These are phyloP conservation scores for Geotrichum ghanense DNA, from an alignment of 805 yeast genomes.

Conservation along the genomic window DNA sequence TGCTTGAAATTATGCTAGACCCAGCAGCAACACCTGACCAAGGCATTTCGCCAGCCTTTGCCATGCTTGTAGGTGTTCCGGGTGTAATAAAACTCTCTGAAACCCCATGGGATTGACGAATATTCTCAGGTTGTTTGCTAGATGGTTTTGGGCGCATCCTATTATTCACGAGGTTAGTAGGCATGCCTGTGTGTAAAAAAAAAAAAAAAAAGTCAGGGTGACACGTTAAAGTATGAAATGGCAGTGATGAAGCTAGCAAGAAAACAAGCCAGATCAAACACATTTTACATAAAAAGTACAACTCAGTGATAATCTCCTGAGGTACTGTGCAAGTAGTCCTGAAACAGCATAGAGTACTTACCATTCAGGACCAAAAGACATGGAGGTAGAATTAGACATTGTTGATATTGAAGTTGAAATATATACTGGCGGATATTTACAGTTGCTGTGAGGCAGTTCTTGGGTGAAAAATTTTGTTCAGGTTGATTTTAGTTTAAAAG, in stretches of 20 bases:
- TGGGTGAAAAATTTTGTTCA: too few species aligned
- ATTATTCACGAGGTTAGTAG: neutral
- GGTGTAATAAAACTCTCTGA: neutral
- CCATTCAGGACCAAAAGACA: constrained; percentile 24
- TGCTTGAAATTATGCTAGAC: neutral
- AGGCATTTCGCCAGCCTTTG: constrained; percentile 8
- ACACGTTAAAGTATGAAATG: too few species aligned
- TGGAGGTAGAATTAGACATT: constrained; percentile 22
- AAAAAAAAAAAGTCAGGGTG: too few species aligned
- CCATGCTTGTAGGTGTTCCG: neutral
- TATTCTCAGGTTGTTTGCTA: neutral
- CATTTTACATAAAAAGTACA: too few species aligned
- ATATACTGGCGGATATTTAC: too few species aligned
- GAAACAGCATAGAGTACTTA: constrained; percentile 9
- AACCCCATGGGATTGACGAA: neutral
- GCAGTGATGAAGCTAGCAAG: too few species aligned
- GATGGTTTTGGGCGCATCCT: constrained; percentile 4
- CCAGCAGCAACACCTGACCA: constrained; percentile 17
- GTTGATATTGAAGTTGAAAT: constrained; percentile 2
- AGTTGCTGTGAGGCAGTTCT: too few species aligned
- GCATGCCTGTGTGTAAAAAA: neutral
- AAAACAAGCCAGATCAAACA: too few species aligned
- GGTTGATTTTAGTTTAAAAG: too few species aligned
- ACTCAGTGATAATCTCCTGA: too few species aligned
- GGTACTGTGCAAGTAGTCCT: too few species aligned